These are phyloP conservation scores for Singerocomus rubriflavus DNA, from an alignment of 1,284 basidiomycete genomes.

Conservation along the genomic window DNA sequence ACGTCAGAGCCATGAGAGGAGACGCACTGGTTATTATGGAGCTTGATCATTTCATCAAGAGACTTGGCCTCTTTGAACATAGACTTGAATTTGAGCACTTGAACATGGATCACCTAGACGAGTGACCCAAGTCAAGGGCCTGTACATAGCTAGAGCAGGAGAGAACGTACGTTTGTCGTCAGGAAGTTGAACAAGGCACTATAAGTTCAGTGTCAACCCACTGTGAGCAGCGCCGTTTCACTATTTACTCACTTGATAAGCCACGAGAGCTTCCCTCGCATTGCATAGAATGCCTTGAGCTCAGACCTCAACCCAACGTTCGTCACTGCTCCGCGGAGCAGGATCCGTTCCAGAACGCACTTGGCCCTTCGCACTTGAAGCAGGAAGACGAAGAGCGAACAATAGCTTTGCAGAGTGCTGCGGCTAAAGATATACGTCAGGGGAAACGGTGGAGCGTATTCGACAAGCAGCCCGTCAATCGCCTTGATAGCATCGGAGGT, in stretches of 20 bases:
- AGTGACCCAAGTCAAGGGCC: constrained; percentile 1
- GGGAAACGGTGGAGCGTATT: constrained; percentile 81
- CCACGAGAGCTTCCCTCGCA: constrained; percentile 76
- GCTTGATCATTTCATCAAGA: constrained; percentile 70
- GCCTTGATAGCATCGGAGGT: constrained; percentile 53
- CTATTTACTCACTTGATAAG: constrained; percentile 69
- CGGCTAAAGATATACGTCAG: constrained; percentile 76
- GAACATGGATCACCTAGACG: constrained; percentile 64
- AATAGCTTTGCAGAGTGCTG: constrained; percentile 56
- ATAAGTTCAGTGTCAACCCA: constrained; percentile 12
- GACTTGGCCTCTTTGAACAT: constrained; percentile 56
- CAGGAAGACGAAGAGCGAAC: constrained; percentile 73
- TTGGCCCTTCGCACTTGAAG: constrained; percentile 76
- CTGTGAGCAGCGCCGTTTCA: neutral
- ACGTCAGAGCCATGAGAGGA: neutral
- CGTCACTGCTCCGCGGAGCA: constrained; percentile 49
- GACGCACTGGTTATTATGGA: constrained; percentile 73
- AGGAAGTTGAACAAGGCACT: constrained; percentile 75
- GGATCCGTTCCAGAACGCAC: constrained; percentile 62
- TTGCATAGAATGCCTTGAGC: constrained; percentile 66
- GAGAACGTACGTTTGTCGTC: constrained; percentile 59
- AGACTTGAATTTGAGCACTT: constrained; percentile 57
- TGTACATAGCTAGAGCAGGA: neutral
- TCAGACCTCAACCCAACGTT: constrained; percentile 39
- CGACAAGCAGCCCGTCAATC: constrained; percentile 64